Conservation (phyloP, 2,329 filamentous ascomycete species). For the Cadophora malorum region DNA sequence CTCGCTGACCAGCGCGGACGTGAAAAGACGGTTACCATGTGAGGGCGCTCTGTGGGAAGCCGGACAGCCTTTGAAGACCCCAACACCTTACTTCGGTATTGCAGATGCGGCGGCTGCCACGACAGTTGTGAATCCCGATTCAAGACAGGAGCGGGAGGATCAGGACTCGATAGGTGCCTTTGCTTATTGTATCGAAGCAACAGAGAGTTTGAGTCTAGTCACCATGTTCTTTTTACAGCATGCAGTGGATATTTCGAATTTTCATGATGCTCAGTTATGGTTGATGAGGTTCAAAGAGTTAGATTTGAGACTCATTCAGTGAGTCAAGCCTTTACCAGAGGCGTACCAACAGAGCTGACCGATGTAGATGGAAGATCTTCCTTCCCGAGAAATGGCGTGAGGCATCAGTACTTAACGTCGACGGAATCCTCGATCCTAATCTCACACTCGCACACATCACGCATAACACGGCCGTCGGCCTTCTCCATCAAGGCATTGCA, state of each 20-base stretch:
- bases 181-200: slow-evolving; percentile 45
- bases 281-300: slow-evolving; percentile 45
- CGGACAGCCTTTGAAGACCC: slow-evolving; percentile 37
- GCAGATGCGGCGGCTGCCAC: slow-evolving; percentile 42
- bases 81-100: slow-evolving; percentile 51
- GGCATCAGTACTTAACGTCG: slow-evolving; percentile 47
- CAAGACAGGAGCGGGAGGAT: slow-evolving; percentile 37
- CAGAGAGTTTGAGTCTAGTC: slow-evolving; percentile 46
- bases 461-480: slow-evolving; percentile 42
- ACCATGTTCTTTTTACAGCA: slow-evolving; percentile 48
- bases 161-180: slow-evolving; percentile 45
- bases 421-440: slow-evolving; percentile 45
- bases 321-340: neutral
- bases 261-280: slow-evolving; percentile 45
- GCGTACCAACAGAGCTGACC: no score
- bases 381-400: slow-evolving; percentile 44
- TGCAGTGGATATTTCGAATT: slow-evolving; percentile 41
- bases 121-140: slow-evolving; percentile 27
- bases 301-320: slow-evolving; percentile 43
- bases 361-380: slow-evolving; percentile 42
- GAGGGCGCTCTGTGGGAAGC: slow-evolving; percentile 46
- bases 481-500: slow-evolving; percentile 43
- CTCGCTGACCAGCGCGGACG: slow-evolving; percentile 46
- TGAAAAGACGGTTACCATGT: slow-evolving; percentile 46
- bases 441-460: slow-evolving; percentile 43